Evolutionary conservation across 352 stramenopile species (phyloP).

Genomic region (Globisporangium lucens): DNA sequence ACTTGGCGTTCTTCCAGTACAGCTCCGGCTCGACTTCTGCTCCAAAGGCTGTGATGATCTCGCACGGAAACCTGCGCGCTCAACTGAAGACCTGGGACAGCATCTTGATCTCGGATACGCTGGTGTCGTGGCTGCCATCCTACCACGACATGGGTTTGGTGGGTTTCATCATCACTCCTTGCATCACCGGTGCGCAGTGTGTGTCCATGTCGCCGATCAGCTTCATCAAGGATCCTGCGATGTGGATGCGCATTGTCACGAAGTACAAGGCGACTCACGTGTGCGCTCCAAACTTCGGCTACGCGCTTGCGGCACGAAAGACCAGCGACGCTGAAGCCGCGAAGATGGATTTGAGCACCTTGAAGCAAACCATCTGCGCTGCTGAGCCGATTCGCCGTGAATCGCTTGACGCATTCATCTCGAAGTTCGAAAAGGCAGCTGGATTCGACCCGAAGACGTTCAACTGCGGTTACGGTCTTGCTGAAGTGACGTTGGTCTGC

Average conservation of each 20-base stretch:
- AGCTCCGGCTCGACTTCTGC: constrained; percentile 75
- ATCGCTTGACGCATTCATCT: constrained; percentile 69
- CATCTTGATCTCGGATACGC: constrained; percentile 52
- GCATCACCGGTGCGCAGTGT: constrained; percentile 50
- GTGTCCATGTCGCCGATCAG: constrained; percentile 83
- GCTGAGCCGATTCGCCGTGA: constrained; percentile 79
- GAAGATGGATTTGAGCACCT: constrained; percentile 52
- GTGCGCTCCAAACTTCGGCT: constrained; percentile 81
- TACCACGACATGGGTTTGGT: constrained; percentile 87
- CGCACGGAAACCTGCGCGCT: constrained; percentile 66
- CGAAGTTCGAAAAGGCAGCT: constrained; percentile 46
- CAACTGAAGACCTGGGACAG: constrained; percentile 79
- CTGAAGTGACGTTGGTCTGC: constrained; percentile 79
- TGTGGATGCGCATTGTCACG: constrained; percentile 76
- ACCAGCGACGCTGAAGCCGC: constrained; percentile 59
- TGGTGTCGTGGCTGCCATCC: constrained; percentile 77
- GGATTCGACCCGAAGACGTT: constrained; percentile 74
- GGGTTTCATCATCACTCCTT: constrained; percentile 76
- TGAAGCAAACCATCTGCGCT: constrained; percentile 79
- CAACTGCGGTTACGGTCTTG: constrained; percentile 79
- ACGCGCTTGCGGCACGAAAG: constrained; percentile 70
- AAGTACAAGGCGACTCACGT: constrained; percentile 80
- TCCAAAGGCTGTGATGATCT: constrained; percentile 85
- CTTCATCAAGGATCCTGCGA: constrained; percentile 81
- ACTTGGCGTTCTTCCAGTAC: constrained; percentile 86